Conservation (phyloP, 2,329 filamentous ascomycete species). For the Ophidiomyces ophidiicola region DNA sequence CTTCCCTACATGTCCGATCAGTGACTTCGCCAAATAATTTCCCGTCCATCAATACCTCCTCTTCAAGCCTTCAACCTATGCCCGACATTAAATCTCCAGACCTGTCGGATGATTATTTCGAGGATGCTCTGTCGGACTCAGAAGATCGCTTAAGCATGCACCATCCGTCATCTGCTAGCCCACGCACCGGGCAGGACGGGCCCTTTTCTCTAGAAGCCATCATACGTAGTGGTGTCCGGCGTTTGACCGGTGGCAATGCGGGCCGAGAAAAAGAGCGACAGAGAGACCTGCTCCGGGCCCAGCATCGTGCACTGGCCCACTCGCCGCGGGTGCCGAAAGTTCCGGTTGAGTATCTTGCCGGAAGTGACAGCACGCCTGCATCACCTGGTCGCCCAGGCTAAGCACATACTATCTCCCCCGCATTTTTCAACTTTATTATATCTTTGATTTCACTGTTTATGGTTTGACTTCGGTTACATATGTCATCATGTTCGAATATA, state of each 20-base stretch:
- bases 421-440: background rate
- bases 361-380: constrained; percentile 13
- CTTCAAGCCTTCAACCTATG: constrained; percentile 18
- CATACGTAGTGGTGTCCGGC: constrained; percentile 37
- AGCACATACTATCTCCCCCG: background rate
- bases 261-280: constrained; percentile 35
- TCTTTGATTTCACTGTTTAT: background rate
- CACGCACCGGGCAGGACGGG: constrained; percentile 29
- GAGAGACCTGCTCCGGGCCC: constrained; percentile 32
- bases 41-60: constrained; percentile 24
- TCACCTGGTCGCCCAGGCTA: constrained; percentile 5
- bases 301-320: constrained; percentile 29
- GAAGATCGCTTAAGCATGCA: constrained; percentile 48
- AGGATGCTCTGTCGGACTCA: constrained; percentile 69
- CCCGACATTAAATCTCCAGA: constrained; percentile 46
- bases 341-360: constrained; percentile 35
- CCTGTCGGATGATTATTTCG: constrained; percentile 64
- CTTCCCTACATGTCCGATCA: constrained; percentile 65
- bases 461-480: background rate
- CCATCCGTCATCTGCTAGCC: constrained; percentile 19
- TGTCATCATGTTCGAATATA: constrained; percentile 9
- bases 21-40: constrained; percentile 63
- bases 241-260: constrained; percentile 35
- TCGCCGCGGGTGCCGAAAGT: constrained; percentile 38
- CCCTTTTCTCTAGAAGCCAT: constrained; percentile 36